Evolutionary conservation across 441 rosid species (phyloP).

Genomic region (Hypseocharis bilobata): DNA sequence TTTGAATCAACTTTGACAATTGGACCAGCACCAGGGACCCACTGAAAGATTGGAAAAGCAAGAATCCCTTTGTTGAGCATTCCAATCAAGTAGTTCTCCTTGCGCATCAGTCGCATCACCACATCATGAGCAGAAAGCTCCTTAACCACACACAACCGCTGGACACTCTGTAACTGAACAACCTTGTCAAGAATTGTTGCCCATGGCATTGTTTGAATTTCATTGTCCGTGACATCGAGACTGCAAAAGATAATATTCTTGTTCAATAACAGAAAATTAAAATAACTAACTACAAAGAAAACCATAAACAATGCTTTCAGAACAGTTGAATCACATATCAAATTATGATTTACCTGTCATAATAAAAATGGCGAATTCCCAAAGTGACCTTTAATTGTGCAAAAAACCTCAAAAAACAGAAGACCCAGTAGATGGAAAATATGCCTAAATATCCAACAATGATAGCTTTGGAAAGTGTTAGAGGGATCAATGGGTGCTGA

Average conservation of each 20-base stretch:
- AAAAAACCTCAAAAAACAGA: conserved; percentile 87
- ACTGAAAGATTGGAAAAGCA: conserved; percentile 67
- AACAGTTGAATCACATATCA: conserved; percentile 12
- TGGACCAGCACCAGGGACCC: conserved; percentile 97
- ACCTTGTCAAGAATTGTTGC: conserved; percentile 82
- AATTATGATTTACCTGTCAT: conserved; percentile 48
- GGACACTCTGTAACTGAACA: conserved; percentile 67
- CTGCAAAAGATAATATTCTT: conserved; percentile 43
- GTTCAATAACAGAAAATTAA: conserved; percentile 6
- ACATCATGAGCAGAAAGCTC: conserved; percentile 91
- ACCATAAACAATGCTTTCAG: conserved; percentile 6
- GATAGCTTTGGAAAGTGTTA: conserved; percentile 67
- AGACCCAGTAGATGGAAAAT: conserved; percentile 76
- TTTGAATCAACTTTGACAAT: conserved; percentile 44
- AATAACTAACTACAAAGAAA: background rate
- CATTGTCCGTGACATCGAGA: conserved; percentile 80
- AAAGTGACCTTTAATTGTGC: conserved; percentile 76
- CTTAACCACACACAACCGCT: conserved; percentile 82
- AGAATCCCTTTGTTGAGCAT: conserved; percentile 93
- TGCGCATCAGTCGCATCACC: conserved; percentile 91
- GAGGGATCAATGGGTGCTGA: conserved; percentile 74
- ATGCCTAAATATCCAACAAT: conserved; percentile 84
- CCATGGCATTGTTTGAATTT: conserved; percentile 94
- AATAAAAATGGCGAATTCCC: conserved; percentile 69
- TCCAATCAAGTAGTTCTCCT: conserved; percentile 95